A percentile compares a stretch with the other conserved stretches of the same genome.
Conservation (phyloP, 768 basidiomycete genomes). For the Cystofilobasidium capitatum region DNA sequence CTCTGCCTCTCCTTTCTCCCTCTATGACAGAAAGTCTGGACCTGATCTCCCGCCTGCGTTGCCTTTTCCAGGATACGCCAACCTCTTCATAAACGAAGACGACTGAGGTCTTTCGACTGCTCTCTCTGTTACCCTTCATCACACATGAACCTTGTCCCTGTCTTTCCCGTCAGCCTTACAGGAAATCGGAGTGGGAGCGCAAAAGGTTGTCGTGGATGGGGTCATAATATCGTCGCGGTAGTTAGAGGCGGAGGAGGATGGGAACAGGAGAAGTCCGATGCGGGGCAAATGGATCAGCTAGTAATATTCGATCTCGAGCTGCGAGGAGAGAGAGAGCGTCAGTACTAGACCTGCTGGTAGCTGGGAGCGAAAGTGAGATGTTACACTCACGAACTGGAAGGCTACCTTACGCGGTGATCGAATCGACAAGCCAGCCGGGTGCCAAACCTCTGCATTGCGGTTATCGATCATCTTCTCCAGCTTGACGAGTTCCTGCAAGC, state of each 20-base stretch:
- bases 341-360: slow-evolving; percentile 5
- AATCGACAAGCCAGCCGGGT: slow-evolving; percentile 77
- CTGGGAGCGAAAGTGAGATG: background rate
- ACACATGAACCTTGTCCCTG: too few relatives aligned
- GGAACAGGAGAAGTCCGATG: background rate
- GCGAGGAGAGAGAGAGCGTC: slow-evolving; percentile 11
- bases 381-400: slow-evolving; percentile 73
- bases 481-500: slow-evolving; percentile 61
- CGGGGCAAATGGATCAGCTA: background rate
- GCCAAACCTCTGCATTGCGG: slow-evolving; percentile 64
- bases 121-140: too few relatives aligned
- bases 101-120: too few relatives aligned
- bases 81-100: too few relatives aligned
- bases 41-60: too few relatives aligned
- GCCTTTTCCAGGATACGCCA: too few relatives aligned
- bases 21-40: too few relatives aligned
- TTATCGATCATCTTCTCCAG: slow-evolving; percentile 55
- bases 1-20: too few relatives aligned
- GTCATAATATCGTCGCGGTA: too few relatives aligned
- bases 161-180: too few relatives aligned
- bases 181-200: background rate
- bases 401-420: slow-evolving; percentile 75
- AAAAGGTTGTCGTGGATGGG: background rate
- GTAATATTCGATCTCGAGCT: slow-evolving; percentile 77
- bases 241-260: background rate